phyloP scores from a whole-genome alignment of 1,284 basidiomycete species.

The Polyporus tsugae region DNA sequence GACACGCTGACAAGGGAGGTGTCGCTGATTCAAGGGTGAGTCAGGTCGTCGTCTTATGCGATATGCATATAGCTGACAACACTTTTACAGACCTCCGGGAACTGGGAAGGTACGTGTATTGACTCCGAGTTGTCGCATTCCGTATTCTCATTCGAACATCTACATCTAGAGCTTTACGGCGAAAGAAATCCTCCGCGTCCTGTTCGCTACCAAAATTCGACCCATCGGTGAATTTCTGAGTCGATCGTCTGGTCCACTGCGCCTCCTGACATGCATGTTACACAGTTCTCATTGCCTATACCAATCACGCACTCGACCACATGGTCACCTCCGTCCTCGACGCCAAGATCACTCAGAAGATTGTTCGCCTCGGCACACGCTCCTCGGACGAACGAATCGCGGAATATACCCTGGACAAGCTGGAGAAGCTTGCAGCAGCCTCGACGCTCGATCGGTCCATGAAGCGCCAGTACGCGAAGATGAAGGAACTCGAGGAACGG shows the following conservation, averaged over 20 bases:
- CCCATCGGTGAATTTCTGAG: constrained; percentile 35
- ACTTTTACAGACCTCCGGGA: constrained; percentile 67
- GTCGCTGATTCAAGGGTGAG: constrained; percentile 75
- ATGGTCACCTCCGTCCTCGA: constrained; percentile 70
- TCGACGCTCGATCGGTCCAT: constrained; percentile 51
- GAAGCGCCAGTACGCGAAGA: constrained; percentile 45
- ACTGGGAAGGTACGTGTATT: constrained; percentile 67
- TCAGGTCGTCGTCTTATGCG: background rate
- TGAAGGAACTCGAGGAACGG: constrained; percentile 56
- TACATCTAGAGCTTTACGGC: constrained; percentile 66
- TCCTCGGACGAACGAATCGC: constrained; percentile 66
- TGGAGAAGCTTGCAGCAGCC: constrained; percentile 55
- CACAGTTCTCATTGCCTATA: constrained; percentile 71
- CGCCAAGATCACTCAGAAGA: constrained; percentile 62
- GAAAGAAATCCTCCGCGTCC: constrained; percentile 68
- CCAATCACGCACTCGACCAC: constrained; percentile 82
- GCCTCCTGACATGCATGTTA: constrained; percentile 43
- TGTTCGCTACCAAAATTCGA: constrained; percentile 54
- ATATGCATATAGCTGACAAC: background rate
- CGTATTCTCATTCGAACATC: too few relatives aligned
- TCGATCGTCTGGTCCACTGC: background rate
- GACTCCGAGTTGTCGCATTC: background rate
- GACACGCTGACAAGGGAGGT: constrained; percentile 67
- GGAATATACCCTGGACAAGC: constrained; percentile 61
- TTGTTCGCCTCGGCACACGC: constrained; percentile 71